Conservation (phyloP, 2,329 filamentous ascomycete genomes). For the Cladobotryum protrusum region DNA sequence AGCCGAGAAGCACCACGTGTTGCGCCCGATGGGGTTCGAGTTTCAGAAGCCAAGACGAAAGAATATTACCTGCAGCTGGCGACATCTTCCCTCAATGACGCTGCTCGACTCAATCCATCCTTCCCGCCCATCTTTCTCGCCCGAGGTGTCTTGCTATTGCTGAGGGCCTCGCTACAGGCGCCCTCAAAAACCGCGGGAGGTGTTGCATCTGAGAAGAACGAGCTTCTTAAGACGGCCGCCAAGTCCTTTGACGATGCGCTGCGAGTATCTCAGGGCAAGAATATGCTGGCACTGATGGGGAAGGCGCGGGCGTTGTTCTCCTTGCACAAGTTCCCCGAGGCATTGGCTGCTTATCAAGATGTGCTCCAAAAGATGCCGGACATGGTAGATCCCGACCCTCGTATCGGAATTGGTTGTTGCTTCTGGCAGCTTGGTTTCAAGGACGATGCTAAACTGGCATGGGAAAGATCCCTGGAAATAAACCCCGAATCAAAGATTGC, state of each 20-base stretch:
- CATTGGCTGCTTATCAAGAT: conserved; percentile 79
- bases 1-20: conserved; percentile 69
- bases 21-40: conserved; percentile 54
- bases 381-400: conserved; percentile 85
- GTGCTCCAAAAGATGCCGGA: conserved; percentile 80
- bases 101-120: conserved; percentile 85
- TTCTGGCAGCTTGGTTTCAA: conserved; percentile 96
- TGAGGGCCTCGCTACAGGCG: conserved; percentile 77
- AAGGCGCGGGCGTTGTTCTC: conserved; percentile 84
- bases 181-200: conserved; percentile 63
- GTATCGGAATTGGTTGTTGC: conserved; percentile 94
- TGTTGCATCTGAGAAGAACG: conserved; percentile 66
- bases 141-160: conserved; percentile 78
- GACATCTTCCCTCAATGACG: conserved; percentile 89
- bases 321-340: conserved; percentile 77
- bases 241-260: conserved; percentile 95
- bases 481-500: conserved; percentile 80
- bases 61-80: conserved; percentile 87
- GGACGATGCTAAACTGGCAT: conserved; percentile 82
- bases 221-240: conserved; percentile 75
- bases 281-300: conserved; percentile 87
- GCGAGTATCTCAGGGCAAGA: conserved; percentile 74
- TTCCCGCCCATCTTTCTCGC: conserved; percentile 89
- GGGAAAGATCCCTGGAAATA: conserved; percentile 81
- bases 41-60: conserved; percentile 78